Conservation (phyloP, 768 basidiomycete species). For the Termitomyces sp. region DNA sequence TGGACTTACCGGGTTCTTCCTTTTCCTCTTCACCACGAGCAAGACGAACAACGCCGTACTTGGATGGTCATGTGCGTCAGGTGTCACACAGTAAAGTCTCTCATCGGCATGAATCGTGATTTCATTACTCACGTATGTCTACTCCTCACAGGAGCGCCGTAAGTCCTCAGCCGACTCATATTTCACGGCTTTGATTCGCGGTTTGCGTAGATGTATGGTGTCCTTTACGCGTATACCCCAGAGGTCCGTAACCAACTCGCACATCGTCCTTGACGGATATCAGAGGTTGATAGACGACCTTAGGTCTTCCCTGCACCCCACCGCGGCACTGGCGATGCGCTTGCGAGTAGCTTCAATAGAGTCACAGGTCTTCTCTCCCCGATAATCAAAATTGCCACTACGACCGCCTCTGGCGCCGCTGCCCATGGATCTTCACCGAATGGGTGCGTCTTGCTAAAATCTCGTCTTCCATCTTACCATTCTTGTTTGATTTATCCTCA, state of each 20-base stretch:
- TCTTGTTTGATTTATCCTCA: slow-evolving; percentile 3
- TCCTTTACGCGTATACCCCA: slow-evolving; percentile 46
- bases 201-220: slow-evolving; percentile 1
- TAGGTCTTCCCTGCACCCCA: slow-evolving; percentile 49
- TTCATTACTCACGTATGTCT: background rate
- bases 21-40: slow-evolving; percentile 48
- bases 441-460: slow-evolving; percentile 32
- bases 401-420: background rate
- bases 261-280: background rate
- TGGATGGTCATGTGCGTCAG: slow-evolving; percentile 40
- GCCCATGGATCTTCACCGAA: slow-evolving; percentile 17
- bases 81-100: slow-evolving; percentile 30
- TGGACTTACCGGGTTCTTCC: slow-evolving; percentile 36
- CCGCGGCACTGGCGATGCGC: slow-evolving; percentile 48
- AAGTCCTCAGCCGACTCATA: background rate
- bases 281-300: background rate
- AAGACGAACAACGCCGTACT: slow-evolving; percentile 30
- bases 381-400: slow-evolving; percentile 40
- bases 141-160: slow-evolving; percentile 2
- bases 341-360: slow-evolving; percentile 42
- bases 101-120: background rate
- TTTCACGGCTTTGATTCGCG: slow-evolving; percentile 13
- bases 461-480: too few species aligned
- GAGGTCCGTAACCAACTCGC: slow-evolving; percentile 25
- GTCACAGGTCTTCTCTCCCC: slow-evolving; percentile 42